A percentile compares a stretch with the other conserved stretches of the same genome.
Conservation (phyloP, 208 protist genomes). For the Angomonas ambiguus region DNA sequence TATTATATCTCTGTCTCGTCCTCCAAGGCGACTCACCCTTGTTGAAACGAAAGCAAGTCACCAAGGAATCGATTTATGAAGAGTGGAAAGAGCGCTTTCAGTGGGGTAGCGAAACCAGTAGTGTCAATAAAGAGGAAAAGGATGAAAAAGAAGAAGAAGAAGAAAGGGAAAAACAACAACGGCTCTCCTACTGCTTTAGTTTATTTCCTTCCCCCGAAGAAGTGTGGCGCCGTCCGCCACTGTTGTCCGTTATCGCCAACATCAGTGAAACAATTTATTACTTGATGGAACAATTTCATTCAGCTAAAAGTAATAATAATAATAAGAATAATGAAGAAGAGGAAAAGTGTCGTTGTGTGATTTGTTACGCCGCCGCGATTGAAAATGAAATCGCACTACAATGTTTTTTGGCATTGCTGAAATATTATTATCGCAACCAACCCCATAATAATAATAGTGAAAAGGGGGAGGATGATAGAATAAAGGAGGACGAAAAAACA, state of each 20-base stretch:
- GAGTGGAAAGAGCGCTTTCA: no score
- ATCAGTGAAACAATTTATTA: conserved; percentile 26
- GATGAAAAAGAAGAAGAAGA: background rate
- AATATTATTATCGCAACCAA: conserved; percentile 1
- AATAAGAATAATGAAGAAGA: no score
- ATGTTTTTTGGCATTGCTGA: conserved; percentile 21
- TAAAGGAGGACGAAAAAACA: no score
- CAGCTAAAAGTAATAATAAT: no score
- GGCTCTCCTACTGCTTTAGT: conserved; percentile 6
- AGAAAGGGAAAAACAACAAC: background rate
- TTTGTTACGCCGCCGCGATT: conserved; percentile 54
- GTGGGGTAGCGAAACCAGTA: no score
- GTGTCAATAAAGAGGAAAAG: background rate
- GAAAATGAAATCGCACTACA: conserved; percentile 41
- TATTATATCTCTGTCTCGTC: conserved; percentile 16
- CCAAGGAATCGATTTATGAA: no score
- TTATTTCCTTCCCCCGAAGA: conserved; percentile 22
- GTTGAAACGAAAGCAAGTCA: no score
- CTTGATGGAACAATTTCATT: conserved; percentile 23
- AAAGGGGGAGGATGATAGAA: no score
- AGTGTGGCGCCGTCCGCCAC: conserved; percentile 51
- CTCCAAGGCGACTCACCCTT: conserved; percentile 5
- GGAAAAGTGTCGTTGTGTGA: conserved; percentile 19
- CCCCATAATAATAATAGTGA: background rate
- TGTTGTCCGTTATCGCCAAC: conserved; percentile 43